These are phyloP conservation scores for Epichloe aotearoae DNA, from an alignment of 2,329 filamentous ascomycete genomes.

Conservation along the genomic window DNA sequence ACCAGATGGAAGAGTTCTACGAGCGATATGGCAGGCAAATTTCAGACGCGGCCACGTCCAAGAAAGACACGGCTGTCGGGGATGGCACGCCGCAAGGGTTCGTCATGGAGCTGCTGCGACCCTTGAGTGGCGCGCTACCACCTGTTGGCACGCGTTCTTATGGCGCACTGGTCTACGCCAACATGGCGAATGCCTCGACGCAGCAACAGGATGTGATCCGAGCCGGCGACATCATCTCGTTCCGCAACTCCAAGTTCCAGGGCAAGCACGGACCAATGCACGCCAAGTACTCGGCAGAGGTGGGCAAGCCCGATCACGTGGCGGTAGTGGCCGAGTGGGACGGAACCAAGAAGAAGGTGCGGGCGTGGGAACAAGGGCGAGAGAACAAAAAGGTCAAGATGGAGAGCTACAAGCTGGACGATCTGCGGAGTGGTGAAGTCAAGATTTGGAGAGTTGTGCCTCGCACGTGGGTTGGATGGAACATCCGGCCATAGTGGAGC, in stretches of 20 bases:
- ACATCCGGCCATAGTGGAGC: conserved; percentile 40
- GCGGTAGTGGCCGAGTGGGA: conserved; percentile 93
- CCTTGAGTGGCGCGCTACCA: conserved; percentile 58
- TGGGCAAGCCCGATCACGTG: conserved; percentile 81
- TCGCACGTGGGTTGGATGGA: conserved; percentile 86
- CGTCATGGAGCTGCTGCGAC: conserved; percentile 64
- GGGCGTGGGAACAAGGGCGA: conserved; percentile 87
- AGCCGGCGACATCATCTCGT: conserved; percentile 79
- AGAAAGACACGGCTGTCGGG: conserved; percentile 69
- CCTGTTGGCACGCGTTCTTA: conserved; percentile 85
- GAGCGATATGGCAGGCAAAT: conserved; percentile 70
- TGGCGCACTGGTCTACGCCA: conserved; percentile 85
- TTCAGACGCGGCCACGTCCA: conserved; percentile 51
- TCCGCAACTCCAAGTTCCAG: conserved; percentile 89
- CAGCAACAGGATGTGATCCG: conserved; percentile 88
- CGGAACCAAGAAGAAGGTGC: conserved; percentile 93
- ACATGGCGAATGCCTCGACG: conserved; percentile 86
- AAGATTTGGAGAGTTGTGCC: conserved; percentile 96
- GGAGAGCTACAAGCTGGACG: conserved; percentile 88
- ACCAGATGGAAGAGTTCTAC: conserved; percentile 82
- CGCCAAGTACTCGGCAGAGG: conserved; percentile 79
- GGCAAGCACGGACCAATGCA: conserved; percentile 94
- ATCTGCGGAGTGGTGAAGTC: conserved; percentile 84
- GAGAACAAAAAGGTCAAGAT: conserved; percentile 91
- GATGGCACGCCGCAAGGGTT: conserved; percentile 72